Conservation (phyloP, 352 stramenopile species). For the Phytophthora pisi region DNA sequence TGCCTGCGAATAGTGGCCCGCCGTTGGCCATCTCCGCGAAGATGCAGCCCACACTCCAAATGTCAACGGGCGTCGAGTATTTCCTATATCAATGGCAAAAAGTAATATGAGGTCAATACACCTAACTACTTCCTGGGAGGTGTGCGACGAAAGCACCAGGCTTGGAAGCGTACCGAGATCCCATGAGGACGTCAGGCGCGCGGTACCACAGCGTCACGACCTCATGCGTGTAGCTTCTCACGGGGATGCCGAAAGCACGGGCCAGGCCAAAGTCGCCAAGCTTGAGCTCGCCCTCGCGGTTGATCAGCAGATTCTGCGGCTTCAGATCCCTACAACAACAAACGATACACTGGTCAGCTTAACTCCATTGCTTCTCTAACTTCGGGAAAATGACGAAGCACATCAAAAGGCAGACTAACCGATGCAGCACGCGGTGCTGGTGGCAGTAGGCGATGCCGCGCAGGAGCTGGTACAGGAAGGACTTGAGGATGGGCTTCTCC, state of each 20-base stretch:
- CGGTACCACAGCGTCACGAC: conserved; percentile 99
- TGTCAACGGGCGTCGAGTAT: conserved; percentile 99
- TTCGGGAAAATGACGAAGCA: no score
- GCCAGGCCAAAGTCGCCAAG: conserved; percentile 99
- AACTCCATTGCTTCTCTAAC: background rate
- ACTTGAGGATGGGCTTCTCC: conserved; percentile 92
- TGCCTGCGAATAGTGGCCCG: conserved; percentile 95
- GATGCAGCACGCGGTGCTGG: conserved; percentile 94
- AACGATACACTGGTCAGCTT: background rate
- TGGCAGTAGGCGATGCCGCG: conserved; percentile 99
- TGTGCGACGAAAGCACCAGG: background rate
- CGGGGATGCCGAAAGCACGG: conserved; percentile 98
- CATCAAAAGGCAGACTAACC: conserved; percentile 34
- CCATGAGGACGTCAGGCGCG: conserved; percentile 98
- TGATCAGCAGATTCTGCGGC: conserved; percentile 98
- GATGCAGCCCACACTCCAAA: conserved; percentile 99
- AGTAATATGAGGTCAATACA: background rate
- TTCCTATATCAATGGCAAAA: conserved; percentile 60
- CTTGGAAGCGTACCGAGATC: conserved; percentile 70
- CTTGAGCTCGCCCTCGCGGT: conserved; percentile 98
- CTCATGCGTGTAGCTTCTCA: conserved; percentile 98
- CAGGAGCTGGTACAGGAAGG: conserved; percentile 99
- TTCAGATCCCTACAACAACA: conserved; percentile 95
- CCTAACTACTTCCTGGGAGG: background rate
- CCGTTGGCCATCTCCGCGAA: conserved; percentile 97